phyloP scores from a whole-genome alignment of 306 rosid genomes.

The Quercus cerris region DNA sequence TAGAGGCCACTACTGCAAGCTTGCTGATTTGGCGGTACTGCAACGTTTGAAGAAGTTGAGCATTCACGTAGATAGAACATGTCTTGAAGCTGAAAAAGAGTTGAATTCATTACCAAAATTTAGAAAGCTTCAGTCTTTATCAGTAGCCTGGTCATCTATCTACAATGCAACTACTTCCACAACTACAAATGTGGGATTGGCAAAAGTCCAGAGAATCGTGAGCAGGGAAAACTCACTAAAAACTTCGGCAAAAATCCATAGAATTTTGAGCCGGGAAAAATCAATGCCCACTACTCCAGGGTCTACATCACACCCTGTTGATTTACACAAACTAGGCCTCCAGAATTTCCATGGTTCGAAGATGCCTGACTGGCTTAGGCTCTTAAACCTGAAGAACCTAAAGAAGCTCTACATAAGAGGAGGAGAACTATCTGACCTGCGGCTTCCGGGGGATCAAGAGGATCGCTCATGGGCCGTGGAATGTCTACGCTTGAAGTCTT shows the following conservation, averaged over 20 bases:
- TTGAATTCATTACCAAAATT: neutral
- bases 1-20: neutral
- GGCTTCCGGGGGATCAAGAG: accelerated
- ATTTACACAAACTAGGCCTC: constrained; percentile 10
- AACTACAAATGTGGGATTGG: too few species aligned
- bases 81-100: neutral
- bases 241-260: neutral
- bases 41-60: constrained; percentile 7
- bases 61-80: neutral
- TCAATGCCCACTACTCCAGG: too few species aligned
- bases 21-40: neutral
- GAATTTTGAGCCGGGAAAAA: neutral
- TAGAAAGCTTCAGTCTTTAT: neutral
- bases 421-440: constrained; percentile 6
- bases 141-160: constrained; percentile 11
- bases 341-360: neutral
- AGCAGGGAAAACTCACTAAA: neutral
- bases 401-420: constrained; percentile 18
- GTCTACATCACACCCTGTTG: neutral
- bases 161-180: neutral
- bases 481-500: constrained; percentile 2
- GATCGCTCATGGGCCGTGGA: neutral
- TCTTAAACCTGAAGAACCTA: neutral
- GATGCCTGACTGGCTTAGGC: neutral
- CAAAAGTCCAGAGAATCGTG: neutral